Conservation (phyloP, 1,139 yeast species). For the Kluyveromyces marxianus region DNA sequence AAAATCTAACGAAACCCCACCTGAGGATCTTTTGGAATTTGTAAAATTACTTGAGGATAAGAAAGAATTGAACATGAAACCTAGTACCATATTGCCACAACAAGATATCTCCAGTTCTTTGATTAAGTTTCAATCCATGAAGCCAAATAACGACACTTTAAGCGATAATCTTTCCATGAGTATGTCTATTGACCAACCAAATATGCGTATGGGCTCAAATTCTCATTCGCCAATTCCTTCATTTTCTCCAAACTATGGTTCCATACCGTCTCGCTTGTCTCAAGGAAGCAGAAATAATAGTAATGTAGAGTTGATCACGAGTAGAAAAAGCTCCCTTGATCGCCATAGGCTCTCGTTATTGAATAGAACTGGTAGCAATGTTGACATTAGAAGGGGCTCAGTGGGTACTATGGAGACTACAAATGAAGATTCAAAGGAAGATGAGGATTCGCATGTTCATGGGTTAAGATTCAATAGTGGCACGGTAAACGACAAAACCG, state of each 20-base stretch:
- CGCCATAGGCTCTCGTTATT: slow-evolving; percentile 12
- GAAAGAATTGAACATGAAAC: slow-evolving; percentile 46
- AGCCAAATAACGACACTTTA: slow-evolving; percentile 38
- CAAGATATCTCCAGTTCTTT: slow-evolving; percentile 35
- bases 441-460: slow-evolving; percentile 4
- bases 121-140: slow-evolving; percentile 41
- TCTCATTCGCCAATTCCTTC: slow-evolving; percentile 28
- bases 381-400: slow-evolving; percentile 3
- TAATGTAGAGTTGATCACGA: slow-evolving; percentile 18
- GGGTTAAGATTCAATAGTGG: neutral
- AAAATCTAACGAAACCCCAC: slow-evolving; percentile 10
- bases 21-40: slow-evolving; percentile 64
- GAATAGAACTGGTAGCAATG: slow-evolving; percentile 9
- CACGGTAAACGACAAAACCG: neutral
- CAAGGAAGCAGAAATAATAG: slow-evolving; percentile 23
- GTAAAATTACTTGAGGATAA: slow-evolving; percentile 73
- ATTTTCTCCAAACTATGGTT: slow-evolving; percentile 35
- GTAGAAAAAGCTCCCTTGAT: slow-evolving; percentile 19
- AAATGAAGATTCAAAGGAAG: slow-evolving; percentile 17
- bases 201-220: slow-evolving; percentile 17
- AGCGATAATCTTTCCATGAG: slow-evolving; percentile 35
- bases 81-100: slow-evolving; percentile 17
- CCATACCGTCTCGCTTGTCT: slow-evolving; percentile 39
- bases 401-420: slow-evolving; percentile 7
- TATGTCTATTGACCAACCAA: slow-evolving; percentile 33